Conservation (phyloP, 2,329 filamentous ascomycete genomes). For the Colletotrichum agaves region DNA sequence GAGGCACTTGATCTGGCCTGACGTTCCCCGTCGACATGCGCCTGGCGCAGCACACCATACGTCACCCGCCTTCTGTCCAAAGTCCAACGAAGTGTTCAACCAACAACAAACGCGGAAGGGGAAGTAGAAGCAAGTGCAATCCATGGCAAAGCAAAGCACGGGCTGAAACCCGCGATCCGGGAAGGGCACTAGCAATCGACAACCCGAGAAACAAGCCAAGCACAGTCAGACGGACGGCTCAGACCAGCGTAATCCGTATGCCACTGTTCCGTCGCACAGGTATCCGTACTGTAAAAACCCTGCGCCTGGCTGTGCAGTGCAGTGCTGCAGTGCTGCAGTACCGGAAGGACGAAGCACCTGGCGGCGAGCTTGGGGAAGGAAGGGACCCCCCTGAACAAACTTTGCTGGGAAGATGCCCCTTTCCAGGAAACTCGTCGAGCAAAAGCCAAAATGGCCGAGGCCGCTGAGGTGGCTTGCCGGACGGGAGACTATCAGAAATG, state of each 20-base stretch:
- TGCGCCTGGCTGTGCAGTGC: constrained; percentile 16
- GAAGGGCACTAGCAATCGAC: constrained; percentile 16
- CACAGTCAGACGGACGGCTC: constrained; percentile 18
- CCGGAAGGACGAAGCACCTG: constrained; percentile 24
- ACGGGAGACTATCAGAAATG: constrained; percentile 8
- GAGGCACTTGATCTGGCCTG: neutral
- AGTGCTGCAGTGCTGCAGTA: neutral
- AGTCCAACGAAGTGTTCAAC: neutral
- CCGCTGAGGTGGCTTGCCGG: neutral
- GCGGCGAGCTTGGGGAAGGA: constrained; percentile 9
- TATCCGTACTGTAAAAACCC: constrained; percentile 31
- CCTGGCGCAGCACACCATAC: constrained; percentile 3
- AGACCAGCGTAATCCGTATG: neutral
- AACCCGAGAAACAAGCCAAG: constrained; percentile 7
- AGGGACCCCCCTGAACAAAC: constrained; percentile 1
- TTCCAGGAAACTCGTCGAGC: constrained; percentile 14
- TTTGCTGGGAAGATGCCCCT: constrained; percentile 34
- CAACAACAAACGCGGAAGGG: no score
- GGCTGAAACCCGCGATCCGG: constrained; percentile 23
- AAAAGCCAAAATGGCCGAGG: neutral
- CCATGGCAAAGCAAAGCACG: constrained; percentile 14
- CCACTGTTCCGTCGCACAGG: constrained; percentile 22
- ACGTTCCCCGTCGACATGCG: constrained; percentile 1
- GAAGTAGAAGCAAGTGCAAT: neutral
- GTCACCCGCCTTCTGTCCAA: neutral